Evolutionary conservation across 2,329 filamentous ascomycete species (phyloP).

Genomic region (Epicoccum nigrum): DNA sequence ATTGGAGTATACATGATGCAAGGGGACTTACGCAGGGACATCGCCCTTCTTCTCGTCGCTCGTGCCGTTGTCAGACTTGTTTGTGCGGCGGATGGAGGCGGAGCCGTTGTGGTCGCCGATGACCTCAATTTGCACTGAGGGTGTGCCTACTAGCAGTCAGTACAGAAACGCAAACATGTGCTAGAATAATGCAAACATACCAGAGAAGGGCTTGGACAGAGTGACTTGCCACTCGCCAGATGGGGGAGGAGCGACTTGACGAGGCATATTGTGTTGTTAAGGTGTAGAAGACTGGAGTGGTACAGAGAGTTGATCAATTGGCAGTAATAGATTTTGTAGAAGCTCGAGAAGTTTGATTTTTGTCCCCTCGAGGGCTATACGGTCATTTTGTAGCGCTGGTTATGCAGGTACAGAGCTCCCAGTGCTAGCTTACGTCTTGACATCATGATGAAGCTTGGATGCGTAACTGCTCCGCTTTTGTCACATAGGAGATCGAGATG

Average conservation of each 20-base stretch:
- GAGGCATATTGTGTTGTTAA: constrained; percentile 26
- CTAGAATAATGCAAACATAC: constrained; percentile 22
- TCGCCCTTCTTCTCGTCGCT: constrained; percentile 47
- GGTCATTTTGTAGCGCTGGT: constrained; percentile 13
- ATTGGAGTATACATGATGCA: not conserved
- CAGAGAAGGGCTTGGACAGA: constrained; percentile 32
- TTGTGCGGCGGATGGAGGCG: constrained; percentile 42
- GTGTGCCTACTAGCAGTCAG: constrained; percentile 17
- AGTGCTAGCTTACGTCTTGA: constrained; percentile 13
- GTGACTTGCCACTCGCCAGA: constrained; percentile 78
- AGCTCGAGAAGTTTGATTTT: too few species aligned
- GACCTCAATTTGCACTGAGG: constrained; percentile 45
- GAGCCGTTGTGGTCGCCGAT: constrained; percentile 51
- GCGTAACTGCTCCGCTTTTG: constrained; percentile 8
- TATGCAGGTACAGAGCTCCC: constrained; percentile 16
- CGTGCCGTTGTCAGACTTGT: constrained; percentile 34
- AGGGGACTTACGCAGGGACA: constrained; percentile 36
- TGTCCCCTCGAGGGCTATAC: not conserved
- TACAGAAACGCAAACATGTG: not conserved
- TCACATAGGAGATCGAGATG: not conserved
- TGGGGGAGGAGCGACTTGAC: constrained; percentile 71
- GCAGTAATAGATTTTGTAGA: too few species aligned
- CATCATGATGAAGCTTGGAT: constrained; percentile 18
- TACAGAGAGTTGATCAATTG: not conserved
- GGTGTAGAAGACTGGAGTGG: not conserved